Evolutionary conservation across 2,329 filamentous ascomycete genomes (phyloP).

Genomic region (Ophiostoma quercus): DNA sequence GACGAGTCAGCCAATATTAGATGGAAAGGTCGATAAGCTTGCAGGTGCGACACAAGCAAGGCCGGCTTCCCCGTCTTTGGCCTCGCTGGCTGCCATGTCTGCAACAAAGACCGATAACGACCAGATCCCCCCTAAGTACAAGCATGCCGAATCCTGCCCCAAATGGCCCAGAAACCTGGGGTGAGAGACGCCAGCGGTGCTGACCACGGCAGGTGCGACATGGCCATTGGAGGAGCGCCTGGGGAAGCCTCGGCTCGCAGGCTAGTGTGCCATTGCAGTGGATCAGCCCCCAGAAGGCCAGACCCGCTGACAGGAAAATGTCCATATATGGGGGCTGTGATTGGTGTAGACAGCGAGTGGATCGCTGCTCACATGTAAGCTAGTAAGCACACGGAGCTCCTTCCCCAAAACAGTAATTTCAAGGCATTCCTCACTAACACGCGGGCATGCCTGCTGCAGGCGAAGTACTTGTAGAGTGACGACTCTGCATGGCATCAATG

Average conservation of each 20-base stretch:
- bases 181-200: background rate
- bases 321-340: conserved; percentile 9
- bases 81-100: too few relatives aligned
- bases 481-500: background rate
- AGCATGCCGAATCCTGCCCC: background rate
- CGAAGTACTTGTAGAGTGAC: too few relatives aligned
- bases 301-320: conserved; percentile 19
- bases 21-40: too few relatives aligned
- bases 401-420: conserved; percentile 13
- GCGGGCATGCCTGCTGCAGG: background rate
- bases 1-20: too few relatives aligned
- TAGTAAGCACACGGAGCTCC: background rate
- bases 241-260: conserved; percentile 19
- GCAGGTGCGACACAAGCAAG: too few relatives aligned
- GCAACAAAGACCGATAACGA: background rate
- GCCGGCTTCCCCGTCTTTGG: too few relatives aligned
- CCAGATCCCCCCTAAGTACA: background rate
- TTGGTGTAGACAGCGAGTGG: background rate
- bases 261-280: conserved; percentile 1
- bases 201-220: background rate
- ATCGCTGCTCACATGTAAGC: background rate
- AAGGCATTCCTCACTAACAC: conserved; percentile 15
- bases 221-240: background rate
- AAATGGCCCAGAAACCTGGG: background rate
- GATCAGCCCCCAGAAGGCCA: conserved; percentile 15